phyloP scores from a whole-genome alignment of 352 stramenopile genomes.

The Blastocystis sp. region DNA sequence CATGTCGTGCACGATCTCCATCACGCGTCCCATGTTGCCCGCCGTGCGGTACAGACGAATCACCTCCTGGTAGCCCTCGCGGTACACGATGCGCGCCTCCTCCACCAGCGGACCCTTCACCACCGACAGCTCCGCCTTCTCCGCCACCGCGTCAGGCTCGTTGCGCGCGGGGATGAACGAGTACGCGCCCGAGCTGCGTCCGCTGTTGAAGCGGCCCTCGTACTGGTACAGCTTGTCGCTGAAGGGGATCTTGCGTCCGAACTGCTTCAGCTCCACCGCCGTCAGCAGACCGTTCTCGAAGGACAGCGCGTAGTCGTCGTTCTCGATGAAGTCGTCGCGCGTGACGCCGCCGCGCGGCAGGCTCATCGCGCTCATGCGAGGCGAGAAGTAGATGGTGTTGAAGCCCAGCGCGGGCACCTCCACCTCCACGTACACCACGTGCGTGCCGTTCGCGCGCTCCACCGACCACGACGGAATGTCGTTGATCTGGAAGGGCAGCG shows the following conservation, averaged over 20 bases:
- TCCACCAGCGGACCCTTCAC: slow-evolving; percentile 75
- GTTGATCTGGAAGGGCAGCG: slow-evolving; percentile 75
- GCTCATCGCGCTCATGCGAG: neutral
- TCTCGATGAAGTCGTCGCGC: slow-evolving; percentile 68
- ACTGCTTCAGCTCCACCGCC: slow-evolving; percentile 70
- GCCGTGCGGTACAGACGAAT: slow-evolving; percentile 31
- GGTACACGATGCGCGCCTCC: slow-evolving; percentile 72
- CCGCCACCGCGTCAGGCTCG: slow-evolving; percentile 5
- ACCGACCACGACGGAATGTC: slow-evolving; percentile 56
- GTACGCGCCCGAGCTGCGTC: slow-evolving; percentile 88
- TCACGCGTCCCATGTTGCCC: slow-evolving; percentile 9
- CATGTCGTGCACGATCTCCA: slow-evolving; percentile 69
- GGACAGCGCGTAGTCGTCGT: slow-evolving; percentile 73
- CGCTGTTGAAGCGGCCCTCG: slow-evolving; percentile 72
- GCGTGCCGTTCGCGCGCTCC: slow-evolving; percentile 73
- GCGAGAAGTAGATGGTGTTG: slow-evolving; percentile 62
- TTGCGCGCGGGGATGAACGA: slow-evolving; percentile 87
- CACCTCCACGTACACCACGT: slow-evolving; percentile 59
- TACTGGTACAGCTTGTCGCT: slow-evolving; percentile 66
- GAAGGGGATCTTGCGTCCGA: slow-evolving; percentile 11
- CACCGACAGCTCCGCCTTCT: slow-evolving; percentile 74
- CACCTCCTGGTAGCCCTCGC: slow-evolving; percentile 56
- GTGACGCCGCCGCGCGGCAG: neutral
- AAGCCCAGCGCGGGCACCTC: slow-evolving; percentile 73
- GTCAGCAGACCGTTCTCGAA: slow-evolving; percentile 54